Base-by-base conservation (phyloP, 2,329 filamentous ascomycete species). In the Paraphaeosphaeria minitans region DNA sequence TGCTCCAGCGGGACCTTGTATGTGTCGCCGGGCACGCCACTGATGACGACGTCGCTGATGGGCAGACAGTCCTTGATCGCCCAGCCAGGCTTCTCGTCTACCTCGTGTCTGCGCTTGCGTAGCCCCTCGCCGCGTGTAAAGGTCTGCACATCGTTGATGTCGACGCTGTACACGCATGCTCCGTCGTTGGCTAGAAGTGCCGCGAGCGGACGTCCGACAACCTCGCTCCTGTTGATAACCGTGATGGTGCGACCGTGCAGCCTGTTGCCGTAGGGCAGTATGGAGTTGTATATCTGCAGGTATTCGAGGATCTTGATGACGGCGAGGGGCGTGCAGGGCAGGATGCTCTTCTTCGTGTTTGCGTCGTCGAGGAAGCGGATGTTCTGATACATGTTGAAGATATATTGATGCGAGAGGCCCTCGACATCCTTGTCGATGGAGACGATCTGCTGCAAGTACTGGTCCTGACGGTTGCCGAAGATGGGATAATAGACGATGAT, bases 321-420 rank as follows among this genome's bases (percentile, higher is more conserved):
- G 27, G 95, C 95, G 24, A 99, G 85, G 16, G 95, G 95, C 2
- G 95, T 99, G 83, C 95, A 99, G 5, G 95, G 95, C 53, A 99
- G 82, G 66, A 98, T 92, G 50, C 90, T 96, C 82, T 99, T 98
- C 77, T 92, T 91, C 58, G 82, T 83, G 77, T 92, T 91, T 45
- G 83, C 78, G 4, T 89, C 89, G 78, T 99, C 95, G 57, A 99
- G 84, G 82, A 93, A 98, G 65, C 95, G 92, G 70, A 96, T 87
- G 81, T 99, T 99, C 83, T 97, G 91, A 81, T 98, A 99, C 93
- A 99, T 97, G 85, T 99, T 99, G 86, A 94, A 93, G 73, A 98
- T 90, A 80, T 98, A 93, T 74, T 89, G 89, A 79, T 97, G 94
- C 69, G 90, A 92, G 58, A 99, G 87, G 37, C 95, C 95, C 79